Evolutionary conservation across 371 early-diverging fungal genomes (phyloP).

Genomic region (Zancudomyces culisetae): DNA sequence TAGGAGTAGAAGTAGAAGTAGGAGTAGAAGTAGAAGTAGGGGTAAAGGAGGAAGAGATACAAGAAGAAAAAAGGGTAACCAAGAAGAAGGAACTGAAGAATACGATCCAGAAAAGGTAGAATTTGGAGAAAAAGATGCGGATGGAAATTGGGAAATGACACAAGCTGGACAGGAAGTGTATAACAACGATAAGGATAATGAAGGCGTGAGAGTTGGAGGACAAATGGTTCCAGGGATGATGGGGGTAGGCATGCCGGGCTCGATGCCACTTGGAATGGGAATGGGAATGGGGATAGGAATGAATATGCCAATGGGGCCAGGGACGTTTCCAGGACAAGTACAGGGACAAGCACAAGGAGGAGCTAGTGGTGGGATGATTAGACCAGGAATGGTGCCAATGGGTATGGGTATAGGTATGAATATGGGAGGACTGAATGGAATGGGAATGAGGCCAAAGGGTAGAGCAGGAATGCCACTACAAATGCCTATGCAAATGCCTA

Average conservation of each 20-base stretch:
- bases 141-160: background rate
- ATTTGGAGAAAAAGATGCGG: background rate
- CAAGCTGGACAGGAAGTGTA: background rate
- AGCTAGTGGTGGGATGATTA: background rate
- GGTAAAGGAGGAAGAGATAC: background rate
- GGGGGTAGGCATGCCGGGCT: background rate
- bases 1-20: background rate
- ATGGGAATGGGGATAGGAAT: background rate
- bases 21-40: background rate
- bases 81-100: background rate
- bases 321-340: background rate
- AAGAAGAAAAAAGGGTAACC: background rate
- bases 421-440: background rate
- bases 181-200: background rate
- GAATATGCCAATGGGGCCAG: background rate
- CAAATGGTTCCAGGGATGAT: background rate
- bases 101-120: background rate
- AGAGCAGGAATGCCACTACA: background rate
- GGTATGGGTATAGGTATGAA: slow-evolving; percentile 1
- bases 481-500: background rate
- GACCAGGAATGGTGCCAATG: background rate
- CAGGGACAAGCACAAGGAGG: background rate
- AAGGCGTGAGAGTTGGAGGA: background rate
- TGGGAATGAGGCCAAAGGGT: background rate
- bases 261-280: too few relatives aligned